phyloP scores from a whole-genome alignment of 1,139 yeast species.

The Geotrichum reessii region DNA sequence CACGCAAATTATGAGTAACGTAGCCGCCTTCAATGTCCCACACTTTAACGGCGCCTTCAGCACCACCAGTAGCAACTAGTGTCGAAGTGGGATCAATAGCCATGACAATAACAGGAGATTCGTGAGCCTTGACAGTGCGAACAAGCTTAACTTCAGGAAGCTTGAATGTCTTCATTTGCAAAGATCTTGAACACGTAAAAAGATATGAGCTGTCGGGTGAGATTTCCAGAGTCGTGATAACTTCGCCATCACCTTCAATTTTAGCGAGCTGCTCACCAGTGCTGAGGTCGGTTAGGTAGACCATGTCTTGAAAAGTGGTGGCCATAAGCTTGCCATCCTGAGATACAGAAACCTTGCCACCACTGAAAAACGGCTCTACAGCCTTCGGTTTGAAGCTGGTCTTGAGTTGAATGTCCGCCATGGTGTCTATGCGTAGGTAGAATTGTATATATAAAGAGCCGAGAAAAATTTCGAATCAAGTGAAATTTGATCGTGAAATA shows the following conservation, averaged over 20 bases:
- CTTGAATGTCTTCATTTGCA: conserved; percentile 65
- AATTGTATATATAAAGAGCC: neutral
- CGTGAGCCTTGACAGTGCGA: conserved; percentile 42
- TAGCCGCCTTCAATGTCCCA: conserved; percentile 90
- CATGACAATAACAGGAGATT: conserved; percentile 78
- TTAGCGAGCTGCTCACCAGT: conserved; percentile 55
- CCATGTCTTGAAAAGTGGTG: conserved; percentile 71
- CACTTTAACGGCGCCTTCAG: conserved; percentile 87
- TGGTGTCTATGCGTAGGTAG: neutral
- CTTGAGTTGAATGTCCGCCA: conserved; percentile 26
- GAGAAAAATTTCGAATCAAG: neutral
- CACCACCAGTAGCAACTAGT: conserved; percentile 86
- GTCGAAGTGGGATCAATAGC: conserved; percentile 76
- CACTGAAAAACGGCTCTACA: conserved; percentile 74
- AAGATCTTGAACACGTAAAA: conserved; percentile 77
- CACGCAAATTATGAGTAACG: conserved; percentile 83
- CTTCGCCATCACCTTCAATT: conserved; percentile 82
- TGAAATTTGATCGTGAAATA: neutral
- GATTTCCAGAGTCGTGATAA: conserved; percentile 64
- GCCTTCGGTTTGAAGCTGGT: conserved; percentile 43
- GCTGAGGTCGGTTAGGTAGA: conserved; percentile 58
- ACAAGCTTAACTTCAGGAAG: conserved; percentile 32
- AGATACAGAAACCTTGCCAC: conserved; percentile 72
- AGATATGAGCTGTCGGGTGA: conserved; percentile 70
- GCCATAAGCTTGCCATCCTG: conserved; percentile 65